Evolutionary conservation across 192 early-diverging fungal genomes (phyloP).

Genomic region (Coemansia sp.): DNA sequence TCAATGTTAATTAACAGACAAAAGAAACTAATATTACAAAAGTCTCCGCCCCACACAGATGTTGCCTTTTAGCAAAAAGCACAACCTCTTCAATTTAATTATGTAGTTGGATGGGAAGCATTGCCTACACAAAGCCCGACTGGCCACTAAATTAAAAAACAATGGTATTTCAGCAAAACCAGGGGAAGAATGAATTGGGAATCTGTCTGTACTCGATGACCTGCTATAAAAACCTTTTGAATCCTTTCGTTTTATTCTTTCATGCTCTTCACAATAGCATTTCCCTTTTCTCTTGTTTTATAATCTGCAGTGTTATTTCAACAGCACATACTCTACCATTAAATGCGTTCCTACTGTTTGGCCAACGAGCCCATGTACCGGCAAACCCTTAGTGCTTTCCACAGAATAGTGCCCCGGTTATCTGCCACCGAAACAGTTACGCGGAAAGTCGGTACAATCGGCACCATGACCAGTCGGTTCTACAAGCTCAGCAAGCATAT

Average conservation of each 20-base stretch:
- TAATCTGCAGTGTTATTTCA: too few relatives aligned
- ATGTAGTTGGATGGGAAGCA: too few relatives aligned
- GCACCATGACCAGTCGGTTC: constrained; percentile 6
- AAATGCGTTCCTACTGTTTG: constrained; percentile 1
- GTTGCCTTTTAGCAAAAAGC: too few relatives aligned
- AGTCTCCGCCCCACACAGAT: not conserved
- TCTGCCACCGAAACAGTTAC: constrained; percentile 1
- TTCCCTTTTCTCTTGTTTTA: too few relatives aligned
- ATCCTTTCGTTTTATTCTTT: not conserved
- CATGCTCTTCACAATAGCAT: not conserved
- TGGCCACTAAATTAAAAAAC: not conserved
- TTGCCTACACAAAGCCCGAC: not conserved
- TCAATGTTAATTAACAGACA: not conserved
- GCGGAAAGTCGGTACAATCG: constrained; percentile 7
- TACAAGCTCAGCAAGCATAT: constrained; percentile 4
- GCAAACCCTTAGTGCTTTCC: not conserved
- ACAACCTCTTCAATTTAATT: too few relatives aligned
- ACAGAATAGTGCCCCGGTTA: not conserved
- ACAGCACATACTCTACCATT: not conserved
- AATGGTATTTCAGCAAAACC: too few relatives aligned
- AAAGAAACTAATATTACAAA: not conserved
- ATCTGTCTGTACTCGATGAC: not conserved
- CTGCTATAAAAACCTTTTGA: not conserved
- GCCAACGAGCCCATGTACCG: constrained; percentile 12
- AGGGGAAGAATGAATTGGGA: too few relatives aligned